These are phyloP conservation scores for Basipetospora sp. DNA, from an alignment of 2,329 filamentous ascomycete species.

Conservation along the genomic window DNA sequence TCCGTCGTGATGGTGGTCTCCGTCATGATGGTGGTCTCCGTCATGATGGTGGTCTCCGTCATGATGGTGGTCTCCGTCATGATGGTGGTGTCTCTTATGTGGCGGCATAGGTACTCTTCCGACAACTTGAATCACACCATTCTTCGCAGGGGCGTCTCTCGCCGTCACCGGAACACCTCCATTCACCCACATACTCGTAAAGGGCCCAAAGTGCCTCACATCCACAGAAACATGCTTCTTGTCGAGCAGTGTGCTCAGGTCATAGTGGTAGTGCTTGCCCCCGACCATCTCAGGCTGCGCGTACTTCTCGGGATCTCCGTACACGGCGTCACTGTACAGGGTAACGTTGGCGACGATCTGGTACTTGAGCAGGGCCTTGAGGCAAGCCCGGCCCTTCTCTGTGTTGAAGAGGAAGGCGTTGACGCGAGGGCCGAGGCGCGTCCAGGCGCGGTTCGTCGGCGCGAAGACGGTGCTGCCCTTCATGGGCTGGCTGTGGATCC, in stretches of 20 bases:
- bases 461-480: conserved; percentile 66
- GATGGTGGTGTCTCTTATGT: conserved; percentile 28
- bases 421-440: conserved; percentile 52
- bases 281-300: conserved; percentile 23
- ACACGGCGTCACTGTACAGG: conserved; percentile 72
- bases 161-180: conserved; percentile 51
- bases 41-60: not conserved
- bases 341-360: conserved; percentile 61
- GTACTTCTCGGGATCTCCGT: conserved; percentile 25
- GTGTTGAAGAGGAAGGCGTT: conserved; percentile 80
- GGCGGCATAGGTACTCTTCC: conserved; percentile 63
- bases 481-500: conserved; percentile 36
- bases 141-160: conserved; percentile 56
- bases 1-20: no score
- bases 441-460: conserved; percentile 68
- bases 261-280: conserved; percentile 32
- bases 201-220: conserved; percentile 51
- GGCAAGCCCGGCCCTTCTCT: conserved; percentile 54
- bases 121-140: conserved; percentile 73
- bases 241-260: conserved; percentile 58
- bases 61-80: conserved; percentile 1
- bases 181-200: conserved; percentile 61
- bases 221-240: conserved; percentile 56
- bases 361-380: conserved; percentile 65
- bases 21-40: not conserved